Evolutionary conservation across 805 yeast genomes (phyloP).

Genomic region (Deakozyma indianensis): DNA sequence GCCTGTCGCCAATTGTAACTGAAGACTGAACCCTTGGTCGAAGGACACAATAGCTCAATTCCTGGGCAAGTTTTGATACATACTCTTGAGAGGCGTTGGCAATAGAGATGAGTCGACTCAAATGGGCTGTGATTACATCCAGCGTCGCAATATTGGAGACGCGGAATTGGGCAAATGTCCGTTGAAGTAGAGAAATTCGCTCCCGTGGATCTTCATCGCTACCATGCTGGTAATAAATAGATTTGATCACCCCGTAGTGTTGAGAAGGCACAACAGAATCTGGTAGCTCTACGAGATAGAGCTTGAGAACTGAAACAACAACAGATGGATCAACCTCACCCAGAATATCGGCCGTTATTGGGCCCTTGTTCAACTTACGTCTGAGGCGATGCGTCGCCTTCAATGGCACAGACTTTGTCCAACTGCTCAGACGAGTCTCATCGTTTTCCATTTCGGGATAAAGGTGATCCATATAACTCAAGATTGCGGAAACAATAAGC

Average conservation of each 20-base stretch:
- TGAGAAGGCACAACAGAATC: slow-evolving; percentile 56
- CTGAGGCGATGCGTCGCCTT: slow-evolving; percentile 49
- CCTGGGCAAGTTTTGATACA: slow-evolving; percentile 36
- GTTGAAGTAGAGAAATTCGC: slow-evolving; percentile 50
- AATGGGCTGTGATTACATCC: slow-evolving; percentile 67
- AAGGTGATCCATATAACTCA: slow-evolving; percentile 50
- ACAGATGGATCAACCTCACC: slow-evolving; percentile 35
- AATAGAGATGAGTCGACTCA: slow-evolving; percentile 45
- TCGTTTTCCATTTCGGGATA: slow-evolving; percentile 58
- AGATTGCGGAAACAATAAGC: slow-evolving; percentile 41
- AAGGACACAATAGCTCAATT: slow-evolving; percentile 48
- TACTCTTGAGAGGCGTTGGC: slow-evolving; percentile 24
- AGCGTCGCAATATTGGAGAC: slow-evolving; percentile 63
- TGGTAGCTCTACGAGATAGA: slow-evolving; percentile 68
- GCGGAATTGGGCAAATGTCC: slow-evolving; percentile 51
- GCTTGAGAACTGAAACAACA: slow-evolving; percentile 53
- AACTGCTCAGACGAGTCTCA: slow-evolving; percentile 46
- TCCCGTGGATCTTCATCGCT: slow-evolving; percentile 19
- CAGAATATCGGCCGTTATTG: slow-evolving; percentile 17
- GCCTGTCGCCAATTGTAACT: slow-evolving; percentile 40
- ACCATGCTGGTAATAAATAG: slow-evolving; percentile 43
- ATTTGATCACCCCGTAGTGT: slow-evolving; percentile 51
- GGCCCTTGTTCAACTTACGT: slow-evolving; percentile 30
- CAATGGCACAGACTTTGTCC: slow-evolving; percentile 56
- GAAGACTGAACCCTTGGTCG: slow-evolving; percentile 35